Base-by-base conservation (phyloP, 2,329 filamentous ascomycete species). In the Ceratocystis colombiana region DNA sequence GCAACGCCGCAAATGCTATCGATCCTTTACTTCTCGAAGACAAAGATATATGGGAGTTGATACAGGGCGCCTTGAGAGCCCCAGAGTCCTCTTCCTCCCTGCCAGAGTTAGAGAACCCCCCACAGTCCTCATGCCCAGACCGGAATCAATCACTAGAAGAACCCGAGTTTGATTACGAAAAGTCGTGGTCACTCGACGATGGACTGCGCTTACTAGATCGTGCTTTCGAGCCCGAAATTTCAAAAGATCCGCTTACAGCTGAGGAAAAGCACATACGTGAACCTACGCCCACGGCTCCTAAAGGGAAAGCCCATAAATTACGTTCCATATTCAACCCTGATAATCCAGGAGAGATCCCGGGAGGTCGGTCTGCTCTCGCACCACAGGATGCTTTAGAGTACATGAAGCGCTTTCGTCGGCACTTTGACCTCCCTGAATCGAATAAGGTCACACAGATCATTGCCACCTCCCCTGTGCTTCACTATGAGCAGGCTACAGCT, bases 401-500 rank as follows among this genome's bases (percentile, higher is more conserved):
- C 50, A 68, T 68, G 48, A 65, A 66, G 25, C 50, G 28, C 10
- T 64, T 66, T 41, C 59, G 64, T 20, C 64, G 66, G 2, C 25
- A 62, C 12, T 50, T 20, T 12, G 50, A 37, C 1, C 33, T 17
- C 5, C 62, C 41, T 15, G 17, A 41, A 15, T 45, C 63, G 10
- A 68, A 68, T 22, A 25, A 22, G 6, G 33, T 66, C 17, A 65
- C 61, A 2, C n/a, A 48, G n/a, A 12, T 62, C 8, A 65, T 68
- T 30, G 59, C 64, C 25, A 28, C 22, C n/a, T 48, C 28, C 2
- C 61, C 59, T 3, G 44, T 65, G 12, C 37, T 33, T 7, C 53
- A 45, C 25, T 63, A 59, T n/a, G 66, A 68, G 22, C 50, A 59
- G 37, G 64, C 50, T 5, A 45, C 65, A 3, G 66, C 66, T 1